phyloP scores from a whole-genome alignment of 2,329 filamentous ascomycete species.

The Neonectria faginata region DNA sequence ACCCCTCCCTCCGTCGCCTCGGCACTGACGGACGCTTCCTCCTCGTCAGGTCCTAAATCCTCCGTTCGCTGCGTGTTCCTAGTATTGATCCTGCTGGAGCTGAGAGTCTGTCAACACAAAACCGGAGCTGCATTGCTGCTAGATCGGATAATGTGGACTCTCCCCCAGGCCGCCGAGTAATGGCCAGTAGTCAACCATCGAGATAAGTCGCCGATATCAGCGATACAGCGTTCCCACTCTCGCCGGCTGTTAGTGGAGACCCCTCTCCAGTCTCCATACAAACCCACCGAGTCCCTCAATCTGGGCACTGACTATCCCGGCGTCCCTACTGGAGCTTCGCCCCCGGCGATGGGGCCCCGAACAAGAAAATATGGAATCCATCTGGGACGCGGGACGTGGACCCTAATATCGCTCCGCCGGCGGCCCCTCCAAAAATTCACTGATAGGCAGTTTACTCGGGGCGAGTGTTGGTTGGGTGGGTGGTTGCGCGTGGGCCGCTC shows the following conservation, averaged over 20 bases:
- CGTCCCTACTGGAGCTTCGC: constrained; percentile 10
- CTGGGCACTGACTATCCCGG: constrained; percentile 16
- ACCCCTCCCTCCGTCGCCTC: constrained; percentile 2
- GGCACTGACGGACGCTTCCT: constrained; percentile 2
- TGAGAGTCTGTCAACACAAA: constrained; percentile 17
- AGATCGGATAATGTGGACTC: not conserved
- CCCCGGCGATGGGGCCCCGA: not conserved
- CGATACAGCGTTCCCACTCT: constrained; percentile 22
- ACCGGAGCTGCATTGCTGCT: not conserved
- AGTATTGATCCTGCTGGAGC: not conserved
- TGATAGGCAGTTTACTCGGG: constrained; percentile 37
- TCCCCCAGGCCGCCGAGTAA: constrained; percentile 13
- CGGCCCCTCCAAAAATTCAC: not conserved
- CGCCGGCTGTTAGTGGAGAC: constrained; percentile 21
- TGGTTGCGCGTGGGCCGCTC: constrained; percentile 25
- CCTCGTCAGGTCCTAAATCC: not conserved
- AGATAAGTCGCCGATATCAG: constrained; percentile 29
- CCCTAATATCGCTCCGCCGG: not conserved
- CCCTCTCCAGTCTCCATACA: constrained; percentile 3
- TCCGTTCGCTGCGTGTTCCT: not conserved
- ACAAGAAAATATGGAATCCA: too few relatives aligned
- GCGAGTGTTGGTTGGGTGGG: too few relatives aligned
- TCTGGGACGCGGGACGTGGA: not conserved
- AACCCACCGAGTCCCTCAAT: not conserved
- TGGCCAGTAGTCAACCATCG: constrained; percentile 30